These are phyloP conservation scores for Crithidia acanthocephali DNA, from an alignment of 208 protist genomes.

Conservation along the genomic window DNA sequence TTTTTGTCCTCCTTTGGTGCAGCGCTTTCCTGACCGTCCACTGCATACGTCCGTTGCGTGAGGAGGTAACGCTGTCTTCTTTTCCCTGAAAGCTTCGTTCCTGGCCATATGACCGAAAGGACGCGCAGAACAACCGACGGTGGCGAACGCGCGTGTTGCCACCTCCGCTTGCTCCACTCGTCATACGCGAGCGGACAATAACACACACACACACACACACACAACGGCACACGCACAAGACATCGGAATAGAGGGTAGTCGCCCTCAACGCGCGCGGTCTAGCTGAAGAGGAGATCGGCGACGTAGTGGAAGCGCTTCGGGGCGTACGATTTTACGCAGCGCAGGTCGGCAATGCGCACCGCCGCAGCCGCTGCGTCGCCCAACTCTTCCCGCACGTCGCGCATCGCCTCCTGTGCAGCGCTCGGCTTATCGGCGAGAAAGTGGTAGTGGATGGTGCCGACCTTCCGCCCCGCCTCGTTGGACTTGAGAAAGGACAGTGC, in stretches of 20 bases:
- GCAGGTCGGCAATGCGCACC: slow-evolving; percentile 46
- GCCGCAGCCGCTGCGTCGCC: slow-evolving; percentile 40
- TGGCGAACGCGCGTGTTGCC: too few species aligned
- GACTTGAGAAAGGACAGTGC: slow-evolving; percentile 79
- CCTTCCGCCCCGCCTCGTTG: slow-evolving; percentile 15
- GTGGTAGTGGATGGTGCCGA: slow-evolving; percentile 90
- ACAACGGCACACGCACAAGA: not conserved
- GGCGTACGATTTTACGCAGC: slow-evolving; percentile 92
- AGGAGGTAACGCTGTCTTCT: too few species aligned
- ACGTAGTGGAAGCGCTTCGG: slow-evolving; percentile 88
- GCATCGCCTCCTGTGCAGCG: slow-evolving; percentile 31
- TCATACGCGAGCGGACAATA: too few species aligned
- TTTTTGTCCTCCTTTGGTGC: too few species aligned
- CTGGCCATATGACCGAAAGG: too few species aligned
- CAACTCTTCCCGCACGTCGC: slow-evolving; percentile 58
- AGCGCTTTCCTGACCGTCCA: too few species aligned
- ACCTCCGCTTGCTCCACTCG: too few species aligned
- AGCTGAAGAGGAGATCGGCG: slow-evolving; percentile 68
- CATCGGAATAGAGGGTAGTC: too few species aligned
- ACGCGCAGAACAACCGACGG: too few species aligned
- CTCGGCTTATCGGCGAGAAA: slow-evolving; percentile 69
- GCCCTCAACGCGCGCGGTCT: not conserved
- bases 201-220: too few species aligned
- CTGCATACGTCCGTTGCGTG: too few species aligned
- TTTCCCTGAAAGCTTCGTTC: too few species aligned